Evolutionary conservation across 2,329 filamentous ascomycete species (phyloP).

Genomic region (Colletotrichum sp.): DNA sequence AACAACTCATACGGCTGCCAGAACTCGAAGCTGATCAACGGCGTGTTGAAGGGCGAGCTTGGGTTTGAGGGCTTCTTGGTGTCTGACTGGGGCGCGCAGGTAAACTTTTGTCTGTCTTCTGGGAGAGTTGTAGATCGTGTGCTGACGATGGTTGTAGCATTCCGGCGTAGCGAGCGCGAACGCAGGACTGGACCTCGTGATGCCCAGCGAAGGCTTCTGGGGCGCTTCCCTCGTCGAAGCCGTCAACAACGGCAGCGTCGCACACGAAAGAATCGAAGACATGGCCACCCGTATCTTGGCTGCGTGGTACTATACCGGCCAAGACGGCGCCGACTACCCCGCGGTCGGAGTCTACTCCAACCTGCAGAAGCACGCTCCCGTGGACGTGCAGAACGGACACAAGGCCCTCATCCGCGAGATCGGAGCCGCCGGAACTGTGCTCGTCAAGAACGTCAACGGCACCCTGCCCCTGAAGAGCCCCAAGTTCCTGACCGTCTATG

Average conservation of each 20-base stretch:
- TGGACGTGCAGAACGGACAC: conserved; percentile 59
- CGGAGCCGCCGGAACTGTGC: conserved; percentile 62
- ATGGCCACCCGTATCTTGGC: conserved; percentile 70
- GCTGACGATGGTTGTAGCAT: background rate
- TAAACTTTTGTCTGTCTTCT: conserved; percentile 64
- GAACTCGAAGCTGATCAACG: conserved; percentile 65
- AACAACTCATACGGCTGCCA: conserved; percentile 73
- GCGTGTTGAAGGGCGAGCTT: conserved; percentile 72
- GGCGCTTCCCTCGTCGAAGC: conserved; percentile 66
- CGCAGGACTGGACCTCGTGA: conserved; percentile 80
- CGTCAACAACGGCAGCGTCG: conserved; percentile 58
- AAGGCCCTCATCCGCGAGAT: conserved; percentile 65
- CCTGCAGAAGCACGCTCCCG: conserved; percentile 49
- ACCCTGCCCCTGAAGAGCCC: conserved; percentile 63
- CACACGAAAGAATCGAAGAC: conserved; percentile 68
- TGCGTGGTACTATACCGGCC: conserved; percentile 62
- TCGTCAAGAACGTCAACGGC: conserved; percentile 69
- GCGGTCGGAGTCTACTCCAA: conserved; percentile 22
- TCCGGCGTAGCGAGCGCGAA: conserved; percentile 54
- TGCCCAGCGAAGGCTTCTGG: conserved; percentile 72
- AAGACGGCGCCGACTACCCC: conserved; percentile 53
- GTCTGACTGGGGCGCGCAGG: conserved; percentile 81
- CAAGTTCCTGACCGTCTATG: conserved; percentile 63
- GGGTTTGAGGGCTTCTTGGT: conserved; percentile 69
- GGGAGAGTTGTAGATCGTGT: background rate